Conservation (phyloP, 306 rosid genomes). For the Echinosophora koreensis region DNA sequence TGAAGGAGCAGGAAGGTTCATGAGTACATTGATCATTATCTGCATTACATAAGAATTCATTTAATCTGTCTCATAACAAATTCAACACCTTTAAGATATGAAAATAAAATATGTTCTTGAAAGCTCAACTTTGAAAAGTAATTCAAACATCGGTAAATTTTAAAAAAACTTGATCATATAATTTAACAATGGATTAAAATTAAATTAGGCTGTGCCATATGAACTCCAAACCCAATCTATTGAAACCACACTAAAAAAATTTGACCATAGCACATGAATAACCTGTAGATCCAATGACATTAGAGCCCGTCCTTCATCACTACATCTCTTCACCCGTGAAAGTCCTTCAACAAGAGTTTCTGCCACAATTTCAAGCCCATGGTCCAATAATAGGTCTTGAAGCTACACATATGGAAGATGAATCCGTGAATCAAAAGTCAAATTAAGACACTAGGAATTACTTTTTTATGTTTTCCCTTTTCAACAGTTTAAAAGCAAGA, state of each 20-base stretch:
- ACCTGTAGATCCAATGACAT: slow-evolving; percentile 99
- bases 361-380: slow-evolving; percentile 86
- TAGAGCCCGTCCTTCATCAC: slow-evolving; percentile 96
- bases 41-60: slow-evolving; percentile 23
- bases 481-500: slow-evolving; percentile 22
- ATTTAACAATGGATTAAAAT: slow-evolving; percentile 22
- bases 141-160: slow-evolving; percentile 8
- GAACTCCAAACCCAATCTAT: slow-evolving; percentile 32
- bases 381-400: slow-evolving; percentile 75
- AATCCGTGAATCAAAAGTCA: slow-evolving; percentile 33
- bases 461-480: slow-evolving; percentile 26
- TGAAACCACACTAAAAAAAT: slow-evolving; percentile 27
- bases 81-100: slow-evolving; percentile 17
- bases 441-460: slow-evolving; percentile 23
- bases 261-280: slow-evolving; percentile 36
- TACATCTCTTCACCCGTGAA: slow-evolving; percentile 94
- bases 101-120: slow-evolving; percentile 26
- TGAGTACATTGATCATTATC: slow-evolving; percentile 8
- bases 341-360: slow-evolving; percentile 94
- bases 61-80: slow-evolving; percentile 2
- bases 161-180: slow-evolving; percentile 22
- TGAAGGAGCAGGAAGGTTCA: slow-evolving; percentile 13
- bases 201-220: slow-evolving; percentile 31
- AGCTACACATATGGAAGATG: slow-evolving; percentile 57
- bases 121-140: slow-evolving; percentile 15